Evolutionary conservation across 495 filamentous ascomycete genomes (phyloP).

Genomic region (Neurospora africana): DNA sequence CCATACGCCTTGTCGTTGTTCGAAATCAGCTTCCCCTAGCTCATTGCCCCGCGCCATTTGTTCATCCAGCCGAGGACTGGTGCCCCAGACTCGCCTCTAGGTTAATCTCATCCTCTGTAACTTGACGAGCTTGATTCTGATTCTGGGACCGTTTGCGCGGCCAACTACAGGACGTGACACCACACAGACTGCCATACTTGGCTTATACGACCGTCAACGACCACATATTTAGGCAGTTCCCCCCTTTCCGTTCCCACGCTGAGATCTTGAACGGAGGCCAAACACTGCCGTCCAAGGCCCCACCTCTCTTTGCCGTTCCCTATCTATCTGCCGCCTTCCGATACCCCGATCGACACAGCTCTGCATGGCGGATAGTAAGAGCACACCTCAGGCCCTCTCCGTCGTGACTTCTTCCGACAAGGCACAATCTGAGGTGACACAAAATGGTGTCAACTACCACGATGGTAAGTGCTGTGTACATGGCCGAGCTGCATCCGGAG

Average conservation of each 20-base stretch:
- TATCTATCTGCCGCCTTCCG: constrained; percentile 20
- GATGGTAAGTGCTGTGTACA: background rate
- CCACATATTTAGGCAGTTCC: constrained; percentile 7
- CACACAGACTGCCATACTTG: background rate
- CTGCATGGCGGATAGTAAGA: constrained; percentile 36
- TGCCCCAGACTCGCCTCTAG: constrained; percentile 15
- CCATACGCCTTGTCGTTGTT: constrained; percentile 12
- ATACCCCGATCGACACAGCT: constrained; percentile 12
- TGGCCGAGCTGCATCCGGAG: background rate
- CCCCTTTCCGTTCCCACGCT: background rate
- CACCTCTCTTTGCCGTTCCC: constrained; percentile 10
- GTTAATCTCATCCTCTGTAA: background rate
- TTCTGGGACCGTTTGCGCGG: constrained; percentile 5
- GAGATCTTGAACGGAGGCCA: constrained; percentile 3
- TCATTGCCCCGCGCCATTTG: background rate
- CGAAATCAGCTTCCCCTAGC: constrained; percentile 6
- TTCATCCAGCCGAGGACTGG: background rate
- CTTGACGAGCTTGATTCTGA: constrained; percentile 2
- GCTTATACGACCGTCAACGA: constrained; percentile 6
- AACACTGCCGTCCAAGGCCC: constrained; percentile 17
- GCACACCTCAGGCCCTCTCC: constrained; percentile 25
- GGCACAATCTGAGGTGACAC: constrained; percentile 23
- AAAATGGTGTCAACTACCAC: constrained; percentile 6
- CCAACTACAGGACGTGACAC: constrained; percentile 15
- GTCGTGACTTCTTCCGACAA: constrained; percentile 28